Evolutionary conservation across 2,329 filamentous ascomycete species (phyloP), one percentile per base, ranked within the genome.

Genomic region (Arthrobotrys musiformis): DNA sequence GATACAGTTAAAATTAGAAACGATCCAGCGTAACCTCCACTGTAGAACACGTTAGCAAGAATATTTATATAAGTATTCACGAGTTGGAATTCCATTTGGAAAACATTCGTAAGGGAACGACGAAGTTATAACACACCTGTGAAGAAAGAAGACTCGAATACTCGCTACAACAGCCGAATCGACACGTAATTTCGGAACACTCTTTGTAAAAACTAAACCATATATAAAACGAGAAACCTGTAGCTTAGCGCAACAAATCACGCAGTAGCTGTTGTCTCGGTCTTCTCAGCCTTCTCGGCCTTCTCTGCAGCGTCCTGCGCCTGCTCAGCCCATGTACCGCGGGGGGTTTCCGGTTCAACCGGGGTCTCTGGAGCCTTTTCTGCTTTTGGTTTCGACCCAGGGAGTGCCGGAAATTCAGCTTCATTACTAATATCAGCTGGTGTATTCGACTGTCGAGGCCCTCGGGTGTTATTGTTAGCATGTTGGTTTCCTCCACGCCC

Each of bases 401-500:
- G 73, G 8, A 79, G 68, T 9, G 66, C 58, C 28, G 79, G 77
- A 42, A 76, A 79, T 30, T 77, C 69, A n/a, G 66, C 54, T 28
- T 79, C 67, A 35, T 75, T 70, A 15, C 19, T 46, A n/a, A 79
- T 48, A 64, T 78, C 73, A 15, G 73, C 66, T 13, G 73, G 73
- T 11, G 28, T 42, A 24, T n/a, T n/a, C n/a, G 48, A 13, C 22
- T 66, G 58, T 24, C 42, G 54, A n/a, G n/a, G n/a, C 11, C 33
- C 35, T 5, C 46, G 48, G 1, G 8, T n/a, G 7, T 35, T 28
- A 26, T 33, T 54, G 19, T 62, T 42, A 28, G 17, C 22, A 8
- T 24, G 44, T 44, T 52, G 22, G 40, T 54, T 33, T 11, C 78
- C 73, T 11, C 73, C 69, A 48, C 81, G 80, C 0, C 84, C 82